Percentiles rank a stretch among this genome's conserved stretches.
phyloP scores from a whole-genome alignment of 2,329 filamentous ascomycete genomes.

The Penicillium sp. region DNA sequence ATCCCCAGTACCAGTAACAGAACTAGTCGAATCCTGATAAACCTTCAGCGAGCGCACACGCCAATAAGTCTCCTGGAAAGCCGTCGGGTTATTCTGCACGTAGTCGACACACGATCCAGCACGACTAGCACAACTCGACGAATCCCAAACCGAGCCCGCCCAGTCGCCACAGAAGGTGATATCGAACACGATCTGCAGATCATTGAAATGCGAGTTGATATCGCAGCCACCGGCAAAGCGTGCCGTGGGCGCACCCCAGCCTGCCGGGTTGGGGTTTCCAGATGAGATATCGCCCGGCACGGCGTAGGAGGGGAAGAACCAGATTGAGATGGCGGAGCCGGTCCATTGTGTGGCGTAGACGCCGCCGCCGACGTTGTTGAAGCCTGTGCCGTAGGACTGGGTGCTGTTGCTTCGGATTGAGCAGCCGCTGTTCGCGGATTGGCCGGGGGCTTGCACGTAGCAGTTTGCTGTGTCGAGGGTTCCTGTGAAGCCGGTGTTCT shows the following conservation, averaged over 20 bases:
- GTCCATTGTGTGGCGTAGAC: slow-evolving; percentile 79
- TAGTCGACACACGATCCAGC: slow-evolving; percentile 69
- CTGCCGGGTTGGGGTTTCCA: slow-evolving; percentile 61
- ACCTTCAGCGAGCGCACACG: slow-evolving; percentile 70
- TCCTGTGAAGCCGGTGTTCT: slow-evolving; percentile 50
- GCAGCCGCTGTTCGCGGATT: slow-evolving; percentile 59
- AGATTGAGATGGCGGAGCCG: slow-evolving; percentile 68
- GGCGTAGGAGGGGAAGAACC: slow-evolving; percentile 72
- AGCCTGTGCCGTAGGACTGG: slow-evolving; percentile 63
- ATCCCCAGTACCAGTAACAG: neutral
- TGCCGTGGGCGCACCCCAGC: slow-evolving; percentile 70
- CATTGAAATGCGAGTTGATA: slow-evolving; percentile 66
- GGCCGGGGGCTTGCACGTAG: slow-evolving; percentile 49
- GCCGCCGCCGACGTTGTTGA: slow-evolving; percentile 69
- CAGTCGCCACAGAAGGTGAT: slow-evolving; percentile 86
- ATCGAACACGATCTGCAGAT: slow-evolving; percentile 71
- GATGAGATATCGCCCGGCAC: slow-evolving; percentile 65
- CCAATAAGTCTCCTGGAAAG: slow-evolving; percentile 75
- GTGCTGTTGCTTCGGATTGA: slow-evolving; percentile 52
- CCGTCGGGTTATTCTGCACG: slow-evolving; percentile 68
- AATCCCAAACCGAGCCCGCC: slow-evolving; percentile 70
- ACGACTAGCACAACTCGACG: slow-evolving; percentile 60
- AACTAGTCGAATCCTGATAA: slow-evolving; percentile 44
- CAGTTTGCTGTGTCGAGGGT: slow-evolving; percentile 57
- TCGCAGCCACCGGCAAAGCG: slow-evolving; percentile 70